These are phyloP conservation scores for Parsonsia alboflavescens DNA, from an alignment of 257 asterid genomes.

Conservation along the genomic window DNA sequence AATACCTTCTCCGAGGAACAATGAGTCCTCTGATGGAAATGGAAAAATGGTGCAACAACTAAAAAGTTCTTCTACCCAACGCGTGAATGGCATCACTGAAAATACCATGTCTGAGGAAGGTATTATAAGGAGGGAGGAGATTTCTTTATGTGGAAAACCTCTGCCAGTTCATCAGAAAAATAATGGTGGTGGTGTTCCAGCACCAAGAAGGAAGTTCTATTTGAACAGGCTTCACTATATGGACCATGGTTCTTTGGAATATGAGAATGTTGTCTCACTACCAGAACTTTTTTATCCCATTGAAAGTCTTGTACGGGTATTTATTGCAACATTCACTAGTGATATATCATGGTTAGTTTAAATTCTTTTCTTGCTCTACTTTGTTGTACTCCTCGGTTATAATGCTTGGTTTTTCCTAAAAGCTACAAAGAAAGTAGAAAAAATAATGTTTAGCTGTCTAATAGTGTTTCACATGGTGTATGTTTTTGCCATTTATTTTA, in stretches of 20 bases:
- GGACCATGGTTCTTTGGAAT: conserved; percentile 35
- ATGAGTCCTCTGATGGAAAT: conserved; percentile 18
- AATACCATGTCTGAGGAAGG: conserved; percentile 22
- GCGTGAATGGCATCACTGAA: conserved; percentile 20
- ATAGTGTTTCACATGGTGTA: neutral
- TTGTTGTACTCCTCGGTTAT: neutral
- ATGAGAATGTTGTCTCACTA: conserved; percentile 51
- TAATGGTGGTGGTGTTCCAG: conserved; percentile 28
- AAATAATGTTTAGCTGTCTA: neutral
- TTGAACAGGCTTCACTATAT: conserved; percentile 55
- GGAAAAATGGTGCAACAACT: conserved; percentile 19
- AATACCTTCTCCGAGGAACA: conserved; percentile 26
- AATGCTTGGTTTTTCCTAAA: neutral
- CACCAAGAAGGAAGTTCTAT: conserved; percentile 74
- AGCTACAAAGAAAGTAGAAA: neutral
- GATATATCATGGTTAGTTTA: conserved; percentile 64
- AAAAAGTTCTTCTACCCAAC: conserved; percentile 19
- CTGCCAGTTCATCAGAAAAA: conserved; percentile 18
- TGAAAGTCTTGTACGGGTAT: conserved; percentile 52
- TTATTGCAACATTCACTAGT: conserved; percentile 80
- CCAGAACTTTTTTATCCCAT: conserved; percentile 75
- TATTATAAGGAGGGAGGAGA: conserved; percentile 18
- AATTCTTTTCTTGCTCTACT: neutral
- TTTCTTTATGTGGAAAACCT: conserved; percentile 21
- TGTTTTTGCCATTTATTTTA: neutral